phyloP scores from a whole-genome alignment of 2,329 filamentous ascomycete genomes.

The Penicillium expansum region DNA sequence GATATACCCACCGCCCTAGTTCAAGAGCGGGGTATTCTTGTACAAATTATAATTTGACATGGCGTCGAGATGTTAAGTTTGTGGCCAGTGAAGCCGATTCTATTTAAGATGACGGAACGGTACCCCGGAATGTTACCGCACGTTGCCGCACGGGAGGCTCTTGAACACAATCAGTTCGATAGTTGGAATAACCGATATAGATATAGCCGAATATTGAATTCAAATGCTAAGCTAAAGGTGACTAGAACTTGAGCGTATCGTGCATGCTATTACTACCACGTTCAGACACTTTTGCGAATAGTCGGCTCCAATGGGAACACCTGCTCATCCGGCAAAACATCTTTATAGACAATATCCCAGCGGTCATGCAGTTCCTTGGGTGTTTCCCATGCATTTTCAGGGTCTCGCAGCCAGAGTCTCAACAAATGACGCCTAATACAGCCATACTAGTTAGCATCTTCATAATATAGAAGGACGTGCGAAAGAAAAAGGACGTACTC shows the following conservation, averaged over 20 bases:
- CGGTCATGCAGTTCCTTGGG: constrained; percentile 37
- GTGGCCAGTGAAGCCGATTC: background rate
- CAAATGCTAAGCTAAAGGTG: background rate
- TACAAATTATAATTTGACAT: background rate
- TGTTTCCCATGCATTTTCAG: constrained; percentile 47
- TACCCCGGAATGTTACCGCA: constrained; percentile 4
- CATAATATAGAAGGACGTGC: too few species aligned
- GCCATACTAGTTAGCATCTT: constrained; percentile 1
- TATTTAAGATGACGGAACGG: background rate
- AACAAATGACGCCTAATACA: constrained; percentile 45
- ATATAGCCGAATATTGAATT: background rate
- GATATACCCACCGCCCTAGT: background rate
- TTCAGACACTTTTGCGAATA: constrained; percentile 25
- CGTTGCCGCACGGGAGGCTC: background rate
- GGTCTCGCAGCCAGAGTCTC: constrained; percentile 49
- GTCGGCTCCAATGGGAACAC: constrained; percentile 46
- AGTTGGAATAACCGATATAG: background rate
- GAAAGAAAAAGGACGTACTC: constrained; percentile 31
- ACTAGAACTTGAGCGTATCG: background rate
- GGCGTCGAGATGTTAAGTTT: background rate
- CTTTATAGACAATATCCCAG: constrained; percentile 45
- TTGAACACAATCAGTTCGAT: background rate
- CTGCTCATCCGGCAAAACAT: constrained; percentile 39
- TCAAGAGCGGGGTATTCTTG: background rate
- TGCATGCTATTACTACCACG: background rate